These are phyloP conservation scores for Chlamydomonas incerta DNA, from an alignment of 139 green algal species.

Conservation along the genomic window DNA sequence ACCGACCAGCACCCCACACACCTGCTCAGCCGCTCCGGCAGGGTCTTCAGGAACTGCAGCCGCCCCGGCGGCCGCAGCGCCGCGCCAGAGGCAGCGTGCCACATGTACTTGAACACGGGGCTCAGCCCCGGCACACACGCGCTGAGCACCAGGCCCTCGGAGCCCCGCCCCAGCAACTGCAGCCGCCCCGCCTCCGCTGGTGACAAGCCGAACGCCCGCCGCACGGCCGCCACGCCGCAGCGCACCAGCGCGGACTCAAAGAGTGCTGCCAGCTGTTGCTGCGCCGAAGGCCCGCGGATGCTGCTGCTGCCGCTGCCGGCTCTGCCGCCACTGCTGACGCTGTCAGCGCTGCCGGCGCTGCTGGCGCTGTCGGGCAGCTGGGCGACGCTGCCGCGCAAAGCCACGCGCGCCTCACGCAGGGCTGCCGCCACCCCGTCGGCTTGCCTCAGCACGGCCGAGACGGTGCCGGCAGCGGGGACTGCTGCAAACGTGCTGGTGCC, in stretches of 20 bases:
- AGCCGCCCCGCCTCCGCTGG: not conserved
- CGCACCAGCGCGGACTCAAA: not conserved
- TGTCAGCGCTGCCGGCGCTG: not conserved
- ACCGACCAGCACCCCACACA: too few species aligned
- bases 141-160: not conserved
- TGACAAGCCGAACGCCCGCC: not conserved
- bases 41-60: not conserved
- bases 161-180: not conserved
- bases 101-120: not conserved
- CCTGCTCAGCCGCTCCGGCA: not conserved
- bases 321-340: too few species aligned
- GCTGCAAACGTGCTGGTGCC: too few species aligned
- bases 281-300: too few species aligned
- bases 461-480: too few species aligned
- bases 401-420: too few species aligned
- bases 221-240: not conserved
- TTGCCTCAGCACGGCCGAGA: too few species aligned
- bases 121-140: not conserved
- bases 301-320: too few species aligned
- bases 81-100: not conserved
- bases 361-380: too few species aligned
- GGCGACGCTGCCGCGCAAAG: too few species aligned
- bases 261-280: not conserved
- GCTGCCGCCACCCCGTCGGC: too few species aligned
- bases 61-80: not conserved